These are phyloP conservation scores for Xylariaceae sp. DNA, from an alignment of 2,329 filamentous ascomycete genomes.

Conservation along the genomic window DNA sequence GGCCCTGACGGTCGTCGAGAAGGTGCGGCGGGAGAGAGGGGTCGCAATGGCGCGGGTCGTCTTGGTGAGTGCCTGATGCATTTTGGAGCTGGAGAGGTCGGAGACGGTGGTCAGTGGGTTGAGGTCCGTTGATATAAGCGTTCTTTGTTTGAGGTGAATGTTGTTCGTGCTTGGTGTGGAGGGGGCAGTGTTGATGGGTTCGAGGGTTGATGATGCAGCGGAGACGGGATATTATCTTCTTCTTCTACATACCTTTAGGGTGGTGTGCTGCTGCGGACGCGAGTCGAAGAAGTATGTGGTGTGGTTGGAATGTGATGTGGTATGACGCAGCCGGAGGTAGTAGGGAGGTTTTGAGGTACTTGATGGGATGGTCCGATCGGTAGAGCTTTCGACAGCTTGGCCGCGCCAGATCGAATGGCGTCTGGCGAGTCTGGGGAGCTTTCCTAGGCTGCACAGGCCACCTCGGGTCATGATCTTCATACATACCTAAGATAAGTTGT, in stretches of 20 bases:
- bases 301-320: constrained; percentile 3
- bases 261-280: constrained; percentile 3
- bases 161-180: too few species aligned
- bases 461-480: too few species aligned
- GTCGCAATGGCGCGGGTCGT: constrained; percentile 52
- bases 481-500: too few species aligned
- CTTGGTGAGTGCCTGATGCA: constrained; percentile 63
- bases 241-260: constrained; percentile 2
- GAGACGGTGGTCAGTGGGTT: constrained; percentile 9
- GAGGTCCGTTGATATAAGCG: not conserved
- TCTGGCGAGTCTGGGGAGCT: too few species aligned
- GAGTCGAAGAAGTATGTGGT: not conserved
- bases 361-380: constrained; percentile 6
- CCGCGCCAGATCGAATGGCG: not conserved
- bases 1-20: constrained; percentile 58
- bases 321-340: constrained; percentile 12
- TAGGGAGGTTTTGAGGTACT: constrained; percentile 6
- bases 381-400: constrained; percentile 7
- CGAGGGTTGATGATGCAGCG: too few species aligned
- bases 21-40: constrained; percentile 48
- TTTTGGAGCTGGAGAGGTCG: constrained; percentile 35
- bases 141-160: too few species aligned
- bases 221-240: too few species aligned
- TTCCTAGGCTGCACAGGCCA: not conserved
- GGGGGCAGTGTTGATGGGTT: too few species aligned